phyloP scores from a whole-genome alignment of 371 early-diverging fungal genomes.

The Mucor ambiguus region DNA sequence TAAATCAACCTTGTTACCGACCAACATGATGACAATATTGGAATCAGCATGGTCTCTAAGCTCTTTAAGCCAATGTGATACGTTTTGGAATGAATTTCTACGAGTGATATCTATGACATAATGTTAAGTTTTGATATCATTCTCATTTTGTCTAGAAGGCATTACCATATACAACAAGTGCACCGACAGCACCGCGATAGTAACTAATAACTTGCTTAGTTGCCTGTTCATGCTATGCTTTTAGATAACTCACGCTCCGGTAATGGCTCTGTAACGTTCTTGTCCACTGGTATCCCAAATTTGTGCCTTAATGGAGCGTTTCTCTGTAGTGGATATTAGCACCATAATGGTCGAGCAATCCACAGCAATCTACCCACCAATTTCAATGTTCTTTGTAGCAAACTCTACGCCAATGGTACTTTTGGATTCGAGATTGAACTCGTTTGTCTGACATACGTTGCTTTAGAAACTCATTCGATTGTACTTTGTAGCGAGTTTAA shows the following conservation, averaged over 20 bases:
- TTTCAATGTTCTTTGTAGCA: slow-evolving; percentile 53
- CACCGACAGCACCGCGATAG: slow-evolving; percentile 54
- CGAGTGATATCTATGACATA: slow-evolving; percentile 88
- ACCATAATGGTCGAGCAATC: neutral
- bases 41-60: slow-evolving; percentile 97
- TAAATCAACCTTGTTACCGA: slow-evolving; percentile 99
- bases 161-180: slow-evolving; percentile 50
- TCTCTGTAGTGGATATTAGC: slow-evolving; percentile 38
- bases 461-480: neutral
- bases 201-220: slow-evolving; percentile 17
- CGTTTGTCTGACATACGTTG: slow-evolving; percentile 66
- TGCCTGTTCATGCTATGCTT: neutral
- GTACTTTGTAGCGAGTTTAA: neutral
- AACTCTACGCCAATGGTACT: slow-evolving; percentile 93
- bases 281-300: slow-evolving; percentile 94
- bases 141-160: neutral
- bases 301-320: slow-evolving; percentile 74
- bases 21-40: slow-evolving; percentile 92
- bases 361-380: slow-evolving; percentile 63
- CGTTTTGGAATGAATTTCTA: slow-evolving; percentile 91
- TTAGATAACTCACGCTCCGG: slow-evolving; percentile 54
- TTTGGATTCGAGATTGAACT: slow-evolving; percentile 97
- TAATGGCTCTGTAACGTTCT: slow-evolving; percentile 82
- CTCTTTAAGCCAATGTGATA: slow-evolving; percentile 96
- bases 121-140: neutral